These are phyloP conservation scores for Cymodocea nodosa DNA, from an alignment of 116 monocot species.

Conservation along the genomic window DNA sequence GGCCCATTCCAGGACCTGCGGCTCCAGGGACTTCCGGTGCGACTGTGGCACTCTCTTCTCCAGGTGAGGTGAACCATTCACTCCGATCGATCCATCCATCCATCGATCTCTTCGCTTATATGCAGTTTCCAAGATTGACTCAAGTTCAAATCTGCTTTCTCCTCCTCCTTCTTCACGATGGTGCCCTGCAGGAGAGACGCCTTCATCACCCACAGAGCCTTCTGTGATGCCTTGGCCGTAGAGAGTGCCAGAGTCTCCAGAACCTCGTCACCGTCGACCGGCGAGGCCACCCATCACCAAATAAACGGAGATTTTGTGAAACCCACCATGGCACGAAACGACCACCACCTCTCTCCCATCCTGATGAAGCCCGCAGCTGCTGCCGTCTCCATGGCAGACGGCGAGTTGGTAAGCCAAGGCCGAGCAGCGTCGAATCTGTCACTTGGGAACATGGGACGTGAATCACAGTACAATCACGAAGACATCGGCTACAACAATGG, in stretches of 20 bases:
- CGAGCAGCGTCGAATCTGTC: not conserved
- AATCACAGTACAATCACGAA: too few relatives aligned
- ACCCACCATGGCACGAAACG: not conserved
- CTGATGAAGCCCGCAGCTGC: too few relatives aligned
- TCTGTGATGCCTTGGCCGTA: constrained; percentile 2
- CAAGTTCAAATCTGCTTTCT: too few relatives aligned
- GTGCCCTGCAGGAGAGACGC: constrained; percentile 16
- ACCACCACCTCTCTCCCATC: not conserved
- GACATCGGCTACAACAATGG: too few relatives aligned
- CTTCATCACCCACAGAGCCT: constrained; percentile 7
- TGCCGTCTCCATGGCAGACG: not conserved
- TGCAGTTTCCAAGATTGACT: too few relatives aligned
- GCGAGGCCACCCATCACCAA: not conserved
- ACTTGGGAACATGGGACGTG: too few relatives aligned
- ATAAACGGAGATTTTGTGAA: not conserved
- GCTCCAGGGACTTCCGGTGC: constrained; percentile 62
- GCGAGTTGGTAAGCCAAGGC: not conserved
- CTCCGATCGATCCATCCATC: too few relatives aligned
- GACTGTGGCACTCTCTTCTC: constrained; percentile 65
- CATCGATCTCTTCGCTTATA: too few relatives aligned
- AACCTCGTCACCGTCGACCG: not conserved
- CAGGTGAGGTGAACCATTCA: too few relatives aligned
- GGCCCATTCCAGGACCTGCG: constrained; percentile 70
- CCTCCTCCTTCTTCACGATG: too few relatives aligned
- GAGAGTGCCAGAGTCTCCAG: constrained; percentile 7